Conservation (phyloP, 1,284 basidiomycete species). For the Somion occarium region DNA sequence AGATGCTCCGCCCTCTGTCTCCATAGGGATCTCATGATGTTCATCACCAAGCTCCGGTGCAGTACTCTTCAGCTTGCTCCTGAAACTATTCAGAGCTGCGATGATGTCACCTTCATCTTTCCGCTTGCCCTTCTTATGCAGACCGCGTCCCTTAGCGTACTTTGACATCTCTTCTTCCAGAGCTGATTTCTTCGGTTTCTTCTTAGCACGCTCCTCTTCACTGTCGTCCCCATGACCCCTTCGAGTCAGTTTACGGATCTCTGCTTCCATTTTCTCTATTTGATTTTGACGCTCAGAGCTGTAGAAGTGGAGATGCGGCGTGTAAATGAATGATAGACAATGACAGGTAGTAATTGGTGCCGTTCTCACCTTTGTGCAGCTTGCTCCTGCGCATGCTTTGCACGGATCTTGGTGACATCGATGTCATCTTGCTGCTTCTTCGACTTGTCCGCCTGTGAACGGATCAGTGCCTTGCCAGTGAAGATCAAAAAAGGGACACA, state of each 20-base stretch:
- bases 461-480: neutral
- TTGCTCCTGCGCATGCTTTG: constrained; percentile 67
- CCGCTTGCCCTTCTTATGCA: constrained; percentile 52
- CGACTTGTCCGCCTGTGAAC: constrained; percentile 17
- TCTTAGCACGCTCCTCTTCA: constrained; percentile 44
- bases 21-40: constrained; percentile 2
- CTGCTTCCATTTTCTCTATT: constrained; percentile 85
- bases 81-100: constrained; percentile 67
- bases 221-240: constrained; percentile 47
- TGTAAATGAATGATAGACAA: neutral
- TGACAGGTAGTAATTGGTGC: neutral
- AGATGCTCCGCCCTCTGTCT: neutral
- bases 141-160: constrained; percentile 64
- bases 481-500: neutral
- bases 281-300: constrained; percentile 70
- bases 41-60: constrained; percentile 32
- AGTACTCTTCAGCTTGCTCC: constrained; percentile 57
- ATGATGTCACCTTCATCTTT: constrained; percentile 79
- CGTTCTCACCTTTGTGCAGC: constrained; percentile 46
- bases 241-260: constrained; percentile 72
- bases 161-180: constrained; percentile 78
- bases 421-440: constrained; percentile 34
- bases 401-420: constrained; percentile 61
- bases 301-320: neutral
- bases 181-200: constrained; percentile 65